phyloP scores from a whole-genome alignment of 345 rosid species.

The Citrus mangshanensis region DNA sequence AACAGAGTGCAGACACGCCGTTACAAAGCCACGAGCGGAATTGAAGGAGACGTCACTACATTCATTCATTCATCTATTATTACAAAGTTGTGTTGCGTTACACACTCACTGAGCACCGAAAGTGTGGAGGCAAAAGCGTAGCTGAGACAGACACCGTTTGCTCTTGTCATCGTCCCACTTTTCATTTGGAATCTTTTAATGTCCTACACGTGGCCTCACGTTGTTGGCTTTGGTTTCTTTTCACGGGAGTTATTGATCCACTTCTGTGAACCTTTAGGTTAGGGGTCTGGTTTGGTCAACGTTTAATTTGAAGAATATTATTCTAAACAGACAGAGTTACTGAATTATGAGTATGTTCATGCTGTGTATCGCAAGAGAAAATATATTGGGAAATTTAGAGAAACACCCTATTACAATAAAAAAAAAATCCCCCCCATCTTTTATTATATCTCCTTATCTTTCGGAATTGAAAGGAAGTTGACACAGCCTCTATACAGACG shows the following conservation, averaged over 20 bases:
- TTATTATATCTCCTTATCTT: neutral
- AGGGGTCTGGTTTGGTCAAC: neutral
- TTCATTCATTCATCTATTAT: neutral
- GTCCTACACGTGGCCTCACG: neutral
- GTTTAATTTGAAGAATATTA: neutral
- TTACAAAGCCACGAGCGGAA: neutral
- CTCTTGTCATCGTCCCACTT: too few relatives aligned
- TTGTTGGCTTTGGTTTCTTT: neutral
- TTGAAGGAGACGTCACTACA: constrained; percentile 1
- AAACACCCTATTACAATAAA: too few relatives aligned
- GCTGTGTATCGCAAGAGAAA: too few relatives aligned
- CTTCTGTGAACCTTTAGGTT: neutral
- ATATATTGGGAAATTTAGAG: too few relatives aligned
- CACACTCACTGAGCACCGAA: neutral
- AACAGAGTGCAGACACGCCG: constrained; percentile 6
- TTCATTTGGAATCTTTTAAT: neutral
- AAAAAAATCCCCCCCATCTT: neutral
- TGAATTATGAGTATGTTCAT: too few relatives aligned
- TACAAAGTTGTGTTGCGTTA: neutral
- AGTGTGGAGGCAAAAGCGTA: neutral
- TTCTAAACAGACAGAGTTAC: too few relatives aligned
- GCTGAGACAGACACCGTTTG: neutral
- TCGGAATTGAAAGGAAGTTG: neutral
- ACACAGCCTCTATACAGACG: neutral
- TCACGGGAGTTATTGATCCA: neutral